A percentile compares a stretch with the other conserved stretches of the same genome.
These are phyloP conservation scores for Cladosporium oxysporum DNA, from an alignment of 2,329 filamentous ascomycete species.

Conservation along the genomic window DNA sequence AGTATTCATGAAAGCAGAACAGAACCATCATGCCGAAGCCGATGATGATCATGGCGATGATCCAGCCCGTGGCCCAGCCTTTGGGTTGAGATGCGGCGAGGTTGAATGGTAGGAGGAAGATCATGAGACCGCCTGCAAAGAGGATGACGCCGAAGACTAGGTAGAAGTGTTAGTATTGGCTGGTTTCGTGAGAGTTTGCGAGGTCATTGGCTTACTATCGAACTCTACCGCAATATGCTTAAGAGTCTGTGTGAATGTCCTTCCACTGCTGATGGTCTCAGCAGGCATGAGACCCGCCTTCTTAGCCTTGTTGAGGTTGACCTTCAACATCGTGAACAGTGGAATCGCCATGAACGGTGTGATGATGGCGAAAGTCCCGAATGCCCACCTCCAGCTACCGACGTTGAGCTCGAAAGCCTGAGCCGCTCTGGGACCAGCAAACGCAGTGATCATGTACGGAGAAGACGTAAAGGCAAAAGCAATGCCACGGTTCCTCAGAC, in stretches of 20 bases:
- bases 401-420: conserved; percentile 37
- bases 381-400: conserved; percentile 68
- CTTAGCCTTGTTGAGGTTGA: conserved; percentile 63
- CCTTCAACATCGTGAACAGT: conserved; percentile 58
- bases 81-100: conserved; percentile 43
- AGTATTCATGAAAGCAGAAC: conserved; percentile 44
- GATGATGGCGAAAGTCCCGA: conserved; percentile 67
- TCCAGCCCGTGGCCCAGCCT: conserved; percentile 41
- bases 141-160: conserved; percentile 63
- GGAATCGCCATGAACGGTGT: conserved; percentile 63
- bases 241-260: conserved; percentile 51
- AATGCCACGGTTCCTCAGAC: conserved; percentile 64
- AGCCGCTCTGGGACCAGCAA: conserved; percentile 26
- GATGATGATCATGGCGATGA: conserved; percentile 45
- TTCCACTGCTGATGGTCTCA: conserved; percentile 42
- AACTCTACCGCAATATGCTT: conserved; percentile 62
- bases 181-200: conserved; percentile 31
- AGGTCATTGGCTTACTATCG: conserved; percentile 43
- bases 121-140: conserved; percentile 59
- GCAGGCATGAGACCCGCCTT: conserved; percentile 52
- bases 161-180: conserved; percentile 46
- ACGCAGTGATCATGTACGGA: conserved; percentile 50
- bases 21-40: conserved; percentile 40
- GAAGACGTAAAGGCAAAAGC: conserved; percentile 64
- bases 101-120: conserved; percentile 68